A percentile compares a stretch with the other conserved stretches of the same genome.
Conservation (phyloP, 2,329 filamentous ascomycete genomes). For the Canariomyces notabilis region DNA sequence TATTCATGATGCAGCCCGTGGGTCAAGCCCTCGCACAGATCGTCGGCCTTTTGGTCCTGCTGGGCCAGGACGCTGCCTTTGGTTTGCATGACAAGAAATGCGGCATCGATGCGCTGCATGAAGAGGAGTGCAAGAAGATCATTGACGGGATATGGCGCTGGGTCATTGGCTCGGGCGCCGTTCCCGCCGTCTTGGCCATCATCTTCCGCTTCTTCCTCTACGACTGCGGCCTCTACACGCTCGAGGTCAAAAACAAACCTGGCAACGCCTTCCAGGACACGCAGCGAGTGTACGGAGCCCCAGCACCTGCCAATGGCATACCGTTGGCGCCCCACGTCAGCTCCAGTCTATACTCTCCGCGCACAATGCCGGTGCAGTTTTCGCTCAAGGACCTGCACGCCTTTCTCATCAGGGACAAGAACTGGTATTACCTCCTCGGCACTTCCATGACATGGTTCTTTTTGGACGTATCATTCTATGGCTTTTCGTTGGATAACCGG, state of each 20-base stretch:
- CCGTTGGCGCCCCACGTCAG: conserved; percentile 30
- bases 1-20: conserved; percentile 66
- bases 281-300: conserved; percentile 51
- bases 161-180: conserved; percentile 59
- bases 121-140: conserved; percentile 41
- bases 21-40: conserved; percentile 62
- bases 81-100: conserved; percentile 42
- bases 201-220: conserved; percentile 63
- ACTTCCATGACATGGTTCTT: conserved; percentile 50
- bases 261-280: conserved; percentile 55
- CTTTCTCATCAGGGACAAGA: conserved; percentile 46
- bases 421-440: conserved; percentile 42
- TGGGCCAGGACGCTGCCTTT: conserved; percentile 40
- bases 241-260: conserved; percentile 60
- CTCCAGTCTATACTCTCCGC: conserved; percentile 20
- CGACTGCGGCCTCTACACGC: conserved; percentile 60
- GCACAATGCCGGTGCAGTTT: conserved; percentile 44
- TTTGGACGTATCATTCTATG: conserved; percentile 54
- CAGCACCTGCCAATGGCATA: conserved; percentile 30
- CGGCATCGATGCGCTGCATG: conserved; percentile 41
- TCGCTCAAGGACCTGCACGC: conserved; percentile 43
- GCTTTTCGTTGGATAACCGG: conserved; percentile 46
- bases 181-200: conserved; percentile 59
- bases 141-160: conserved; percentile 63
- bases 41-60: conserved; percentile 50